Evolutionary conservation across 2,329 filamentous ascomycete genomes (phyloP), one percentile per base, ranked within the genome.

Genomic region (Fusarium sp.): DNA sequence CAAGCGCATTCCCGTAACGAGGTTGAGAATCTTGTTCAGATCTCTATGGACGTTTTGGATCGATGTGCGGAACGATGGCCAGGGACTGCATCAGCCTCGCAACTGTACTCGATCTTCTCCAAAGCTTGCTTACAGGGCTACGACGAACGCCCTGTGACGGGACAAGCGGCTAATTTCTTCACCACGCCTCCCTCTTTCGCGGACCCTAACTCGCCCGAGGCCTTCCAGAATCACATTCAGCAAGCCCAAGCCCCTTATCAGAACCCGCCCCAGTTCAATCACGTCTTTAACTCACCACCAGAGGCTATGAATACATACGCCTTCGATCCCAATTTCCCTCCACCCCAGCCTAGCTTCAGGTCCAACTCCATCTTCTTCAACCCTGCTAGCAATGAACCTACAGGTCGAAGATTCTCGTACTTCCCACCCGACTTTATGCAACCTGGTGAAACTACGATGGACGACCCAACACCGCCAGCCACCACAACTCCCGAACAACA

Each of bases 11-110:
- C 85, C 6, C 88, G 90, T 20, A 89, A 93, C 42, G 90, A 96
- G 66, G 90, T 97, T 0, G 89, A 95, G 73, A 83, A 87, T 25
- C 86, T 96, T 69, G 85, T 97, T 41, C 85, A 90, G 46, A 86
- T 89, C 20, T 92, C 92, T 0, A 82, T 97, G 59, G 90, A 94
- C 51, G 91, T 92, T 6, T 90, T 98, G 62, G 86, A 90, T 58
- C 87, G 91, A 57, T 94, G 93, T 58, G 91, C 92, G 1, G 91
- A 95, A 74, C 87, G 94, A 62, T 98, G 96, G 96, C 96, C 96
- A 1, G 96, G 95, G 13, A 94, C 95, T 3, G 87, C 90, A 37
- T 91, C 93, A 17, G 94, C 94, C 5, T 89, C 93, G 11, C 88
- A 96, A 71, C 86, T 98, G 14, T 98, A 97, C 75, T 85, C 87